Base-by-base conservation (phyloP, 208 protist species). In the Leishmania tropica region DNA sequence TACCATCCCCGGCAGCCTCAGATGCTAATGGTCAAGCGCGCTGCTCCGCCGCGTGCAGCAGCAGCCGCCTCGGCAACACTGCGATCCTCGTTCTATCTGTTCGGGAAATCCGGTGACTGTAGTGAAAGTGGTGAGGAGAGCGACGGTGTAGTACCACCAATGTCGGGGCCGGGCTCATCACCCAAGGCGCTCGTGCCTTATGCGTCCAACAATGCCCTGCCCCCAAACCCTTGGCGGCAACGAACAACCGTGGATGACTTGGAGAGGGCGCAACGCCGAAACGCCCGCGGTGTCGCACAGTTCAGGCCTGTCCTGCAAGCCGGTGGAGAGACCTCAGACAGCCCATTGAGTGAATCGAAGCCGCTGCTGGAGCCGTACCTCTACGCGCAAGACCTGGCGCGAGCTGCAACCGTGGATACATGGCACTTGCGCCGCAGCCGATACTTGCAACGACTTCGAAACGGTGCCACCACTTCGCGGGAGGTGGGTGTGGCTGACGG, bases 401-500 rank as follows among this genome's bases (percentile, higher is more conserved):
- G n/a, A 21, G 37, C 68, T 11, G 77, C 70, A 13, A 37, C 73
- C 1, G 82, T 62, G 53, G 82, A 81, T n/a, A 72, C 78, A 35
- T 85, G 82, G 82, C 54, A 81, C 7, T 58, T 80, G 47, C 82
- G 82, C 8, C 53, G 54, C 47, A 68, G 71, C 35, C 82, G 82
- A 31, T 82, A 85, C 65, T 28, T 82, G 60, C 78, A 82, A 64
- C 81, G 82, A 77, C 78, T 82, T 24, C 72, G 78, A 31, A 81
- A 82, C 40, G 82, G 54, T 17, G 78, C 78, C 5, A n/a, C 31
- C 37, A 51, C 31, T 8, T 48, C 64, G 60, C 64, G 19, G 45
- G 76, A 80, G 10, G 37, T 2, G 28, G 13, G 42, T 3, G 2
- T n/a, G 21, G 19, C 1, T 19, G 5, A 47, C 37, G 19, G 0